Evolutionary conservation across 75 land plant genomes (phyloP).

Genomic region (Sequoiadendron giganteum): DNA sequence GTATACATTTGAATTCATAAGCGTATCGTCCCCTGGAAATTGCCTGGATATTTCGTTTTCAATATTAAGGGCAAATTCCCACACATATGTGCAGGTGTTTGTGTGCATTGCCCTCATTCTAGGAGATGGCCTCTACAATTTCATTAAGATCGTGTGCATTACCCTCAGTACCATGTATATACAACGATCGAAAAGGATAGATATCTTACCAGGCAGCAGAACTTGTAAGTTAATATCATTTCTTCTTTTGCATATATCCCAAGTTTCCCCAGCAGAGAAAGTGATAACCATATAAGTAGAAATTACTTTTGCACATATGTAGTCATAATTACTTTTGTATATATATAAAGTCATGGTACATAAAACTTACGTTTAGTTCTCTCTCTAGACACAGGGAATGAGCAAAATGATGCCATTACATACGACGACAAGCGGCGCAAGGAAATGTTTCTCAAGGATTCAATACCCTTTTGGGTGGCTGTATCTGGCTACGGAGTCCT

Average conservation of each 20-base stretch:
- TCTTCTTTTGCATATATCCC: too few relatives aligned
- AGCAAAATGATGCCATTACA: neutral
- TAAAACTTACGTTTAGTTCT: neutral
- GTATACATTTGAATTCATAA: conserved; percentile 21
- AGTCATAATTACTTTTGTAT: too few relatives aligned
- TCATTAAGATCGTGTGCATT: conserved; percentile 48
- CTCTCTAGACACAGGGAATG: neutral
- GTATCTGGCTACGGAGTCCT: conserved; percentile 44
- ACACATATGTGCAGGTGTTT: conserved; percentile 58
- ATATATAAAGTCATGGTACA: neutral
- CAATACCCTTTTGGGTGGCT: conserved; percentile 63
- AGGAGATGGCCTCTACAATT: conserved; percentile 82
- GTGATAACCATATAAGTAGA: too few relatives aligned
- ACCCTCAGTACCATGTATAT: conserved; percentile 38
- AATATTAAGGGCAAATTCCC: neutral
- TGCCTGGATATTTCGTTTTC: neutral
- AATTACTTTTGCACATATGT: too few relatives aligned
- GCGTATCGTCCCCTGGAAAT: neutral
- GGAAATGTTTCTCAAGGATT: conserved; percentile 51
- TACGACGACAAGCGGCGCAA: conserved; percentile 39
- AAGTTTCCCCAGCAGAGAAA: too few relatives aligned
- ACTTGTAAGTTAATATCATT: neutral
- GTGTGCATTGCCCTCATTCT: conserved; percentile 72
- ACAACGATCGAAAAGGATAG: conserved; percentile 14
- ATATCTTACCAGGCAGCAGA: neutral